A percentile compares a stretch with the other conserved stretches of the same genome.
Evolutionary conservation across 2,329 filamentous ascomycete species (phyloP).

Genomic region (Penicillium sp.): DNA sequence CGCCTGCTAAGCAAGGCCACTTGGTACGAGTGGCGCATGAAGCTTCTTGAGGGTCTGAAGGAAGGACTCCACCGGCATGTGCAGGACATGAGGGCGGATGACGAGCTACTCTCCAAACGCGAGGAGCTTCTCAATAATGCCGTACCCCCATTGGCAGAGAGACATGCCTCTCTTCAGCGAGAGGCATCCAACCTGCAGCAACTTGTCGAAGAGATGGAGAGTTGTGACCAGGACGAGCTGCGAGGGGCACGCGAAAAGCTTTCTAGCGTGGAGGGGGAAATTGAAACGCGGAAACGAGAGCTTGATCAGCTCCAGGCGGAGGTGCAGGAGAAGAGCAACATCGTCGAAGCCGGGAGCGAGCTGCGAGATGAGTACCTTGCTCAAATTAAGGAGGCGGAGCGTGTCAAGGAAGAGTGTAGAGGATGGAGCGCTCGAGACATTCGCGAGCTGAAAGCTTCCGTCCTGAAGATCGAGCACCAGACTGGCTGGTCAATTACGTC

Average conservation of each 20-base stretch:
- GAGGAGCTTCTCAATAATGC: constrained; percentile 67
- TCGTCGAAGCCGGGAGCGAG: constrained; percentile 63
- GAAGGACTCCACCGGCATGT: constrained; percentile 75
- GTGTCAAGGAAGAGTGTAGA: constrained; percentile 80
- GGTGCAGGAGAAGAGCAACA: constrained; percentile 66
- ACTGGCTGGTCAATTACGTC: constrained; percentile 50
- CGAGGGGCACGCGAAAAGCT: constrained; percentile 71
- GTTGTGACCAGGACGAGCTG: constrained; percentile 77
- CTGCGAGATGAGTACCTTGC: constrained; percentile 69
- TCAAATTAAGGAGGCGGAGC: constrained; percentile 81
- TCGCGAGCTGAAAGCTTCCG: constrained; percentile 63
- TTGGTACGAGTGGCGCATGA: constrained; percentile 98
- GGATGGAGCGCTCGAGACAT: constrained; percentile 88
- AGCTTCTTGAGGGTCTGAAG: constrained; percentile 78
- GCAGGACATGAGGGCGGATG: constrained; percentile 75
- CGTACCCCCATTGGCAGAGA: constrained; percentile 65
- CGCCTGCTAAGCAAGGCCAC: constrained; percentile 88
- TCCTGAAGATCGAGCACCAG: constrained; percentile 42
- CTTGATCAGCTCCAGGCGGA: constrained; percentile 69
- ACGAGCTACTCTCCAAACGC: constrained; percentile 66
- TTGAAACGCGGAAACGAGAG: constrained; percentile 68
- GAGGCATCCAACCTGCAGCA: constrained; percentile 70
- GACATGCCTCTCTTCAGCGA: constrained; percentile 61
- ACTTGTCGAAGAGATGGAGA: constrained; percentile 62
- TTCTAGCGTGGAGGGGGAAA: constrained; percentile 63